Base-by-base conservation (phyloP, 208 protist species). In the Trypanosoma mega region DNA sequence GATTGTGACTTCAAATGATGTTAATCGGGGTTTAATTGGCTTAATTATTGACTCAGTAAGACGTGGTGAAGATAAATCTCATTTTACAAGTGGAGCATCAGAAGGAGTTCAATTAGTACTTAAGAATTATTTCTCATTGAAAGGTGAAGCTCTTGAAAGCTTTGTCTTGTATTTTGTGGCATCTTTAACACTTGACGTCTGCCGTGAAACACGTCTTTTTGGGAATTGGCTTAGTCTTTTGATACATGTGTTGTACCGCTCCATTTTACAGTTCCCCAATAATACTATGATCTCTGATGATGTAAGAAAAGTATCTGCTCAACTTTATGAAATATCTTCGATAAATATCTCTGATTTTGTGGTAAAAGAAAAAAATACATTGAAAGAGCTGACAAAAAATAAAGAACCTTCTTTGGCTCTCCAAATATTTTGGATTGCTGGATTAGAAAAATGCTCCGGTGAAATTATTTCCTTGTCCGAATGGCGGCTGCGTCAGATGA, bases 111-210 rank as follows among this genome's bases (percentile, higher is more conserved):
- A 50, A 18, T 18, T 61, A 29, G 20, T 30, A 23, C 39, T 61
- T 2, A 3, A 48, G 8, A 50, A 33, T 61, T 61, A 51, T 50
- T 34, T 61, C n/a, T 37, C 48, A 16, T 41, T 12, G 43, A 51
- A 34, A 9, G 55, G 29, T 1, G 43, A 51, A 61, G 29, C 12
- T 0, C 30, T 51, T 16, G 44, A 39, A 16, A 7, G 44, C 2
- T 61, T 61, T 61, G 44, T 61, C 37, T 14, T 61, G 26, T 3
- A 33, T 21, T 61, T 61, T 39, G 1, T 61, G 24, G 55, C 55
- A 2, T 29, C 48, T 37, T 7, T 61, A 12, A 4, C 27, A 26
- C 5, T 51, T 29, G 43, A 61, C 21, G 55, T 61, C 12, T 61
- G 43, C 39, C 24, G 26, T 26, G 55, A 61, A 8, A 61, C 43